Conservation (phyloP, 106 monocot genomes). For the Platanthera zijinensis region DNA sequence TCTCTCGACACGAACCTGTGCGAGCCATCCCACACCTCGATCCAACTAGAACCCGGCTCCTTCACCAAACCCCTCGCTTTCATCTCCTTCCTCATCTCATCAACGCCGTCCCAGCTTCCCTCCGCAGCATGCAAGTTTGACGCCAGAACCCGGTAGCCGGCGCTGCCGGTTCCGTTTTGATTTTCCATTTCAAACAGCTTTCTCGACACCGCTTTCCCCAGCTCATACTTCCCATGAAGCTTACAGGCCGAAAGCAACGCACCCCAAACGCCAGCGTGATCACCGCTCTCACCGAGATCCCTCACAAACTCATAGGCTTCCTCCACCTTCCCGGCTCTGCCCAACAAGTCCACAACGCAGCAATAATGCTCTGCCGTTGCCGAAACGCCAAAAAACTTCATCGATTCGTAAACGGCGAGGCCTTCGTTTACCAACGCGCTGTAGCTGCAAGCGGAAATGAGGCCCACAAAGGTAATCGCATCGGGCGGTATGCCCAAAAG, state of each 20-base stretch:
- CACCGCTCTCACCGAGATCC: conserved; percentile 42
- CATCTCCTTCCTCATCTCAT: conserved; percentile 68
- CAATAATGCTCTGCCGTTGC: conserved; percentile 63
- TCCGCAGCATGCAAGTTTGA: conserved; percentile 76
- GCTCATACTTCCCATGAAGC: conserved; percentile 53
- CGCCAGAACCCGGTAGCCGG: conserved; percentile 69
- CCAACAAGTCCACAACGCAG: conserved; percentile 86
- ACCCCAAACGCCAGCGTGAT: conserved; percentile 68
- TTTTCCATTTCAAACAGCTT: conserved; percentile 52
- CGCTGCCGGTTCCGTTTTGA: conserved; percentile 13
- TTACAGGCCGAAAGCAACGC: conserved; percentile 77
- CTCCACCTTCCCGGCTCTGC: conserved; percentile 76
- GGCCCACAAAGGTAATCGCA: conserved; percentile 61
- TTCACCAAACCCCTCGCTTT: conserved; percentile 59
- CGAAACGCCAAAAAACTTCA: conserved; percentile 49
- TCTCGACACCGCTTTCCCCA: conserved; percentile 54
- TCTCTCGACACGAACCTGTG: conserved; percentile 54
- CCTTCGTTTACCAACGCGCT: conserved; percentile 80
- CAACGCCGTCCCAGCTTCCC: conserved; percentile 63
- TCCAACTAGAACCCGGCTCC: conserved; percentile 70
- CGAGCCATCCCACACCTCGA: conserved; percentile 40
- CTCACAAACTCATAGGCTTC: conserved; percentile 70
- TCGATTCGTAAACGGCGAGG: conserved; percentile 53
- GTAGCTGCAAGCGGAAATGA: conserved; percentile 79
- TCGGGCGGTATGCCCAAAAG: conserved; percentile 50